Evolutionary conservation across 2,329 filamentous ascomycete species (phyloP).

Genomic region (Aurifilum marmelostoma): DNA sequence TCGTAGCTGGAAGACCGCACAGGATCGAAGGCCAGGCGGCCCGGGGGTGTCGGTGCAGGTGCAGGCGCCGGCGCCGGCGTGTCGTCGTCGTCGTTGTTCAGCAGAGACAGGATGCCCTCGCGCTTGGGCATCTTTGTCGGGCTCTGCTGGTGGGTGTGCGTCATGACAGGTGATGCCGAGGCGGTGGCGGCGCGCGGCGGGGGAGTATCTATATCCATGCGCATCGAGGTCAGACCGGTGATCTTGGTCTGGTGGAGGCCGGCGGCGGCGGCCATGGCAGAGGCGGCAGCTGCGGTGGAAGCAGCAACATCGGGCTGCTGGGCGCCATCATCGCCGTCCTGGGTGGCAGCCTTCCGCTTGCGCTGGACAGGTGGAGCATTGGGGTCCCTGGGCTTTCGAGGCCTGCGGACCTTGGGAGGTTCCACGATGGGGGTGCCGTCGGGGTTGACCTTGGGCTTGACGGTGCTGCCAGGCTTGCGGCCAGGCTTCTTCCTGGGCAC

Average conservation of each 20-base stretch:
- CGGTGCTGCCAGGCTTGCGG: conserved; percentile 63
- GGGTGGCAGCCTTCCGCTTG: conserved; percentile 55
- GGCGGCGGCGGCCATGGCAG: conserved; percentile 29
- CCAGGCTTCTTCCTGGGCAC: conserved; percentile 66
- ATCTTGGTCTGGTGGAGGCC: conserved; percentile 44
- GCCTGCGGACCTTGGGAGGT: conserved; percentile 54
- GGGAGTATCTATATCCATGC: conserved; percentile 39
- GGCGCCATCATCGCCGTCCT: conserved; percentile 35
- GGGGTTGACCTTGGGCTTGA: conserved; percentile 48
- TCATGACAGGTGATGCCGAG: conserved; percentile 22
- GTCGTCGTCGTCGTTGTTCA: conserved; percentile 60
- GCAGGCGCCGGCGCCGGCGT: conserved; percentile 44
- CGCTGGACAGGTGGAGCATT: conserved; percentile 58
- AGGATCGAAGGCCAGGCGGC: conserved; percentile 86
- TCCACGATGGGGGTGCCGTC: conserved; percentile 44
- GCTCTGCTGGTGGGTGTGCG: conserved; percentile 37
- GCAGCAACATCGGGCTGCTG: conserved; percentile 13
- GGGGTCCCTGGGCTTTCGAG: conserved; percentile 62
- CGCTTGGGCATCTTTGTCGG: conserved; percentile 55
- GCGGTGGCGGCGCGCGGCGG: conserved; percentile 32
- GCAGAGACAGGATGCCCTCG: conserved; percentile 59
- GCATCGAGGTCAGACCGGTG: conserved; percentile 45
- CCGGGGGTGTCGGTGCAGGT: conserved; percentile 60
- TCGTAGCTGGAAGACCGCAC: conserved; percentile 77
- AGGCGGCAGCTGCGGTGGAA: background rate